phyloP scores from a whole-genome alignment of 2,329 filamentous ascomycete species.

The Eurotiales sp. region DNA sequence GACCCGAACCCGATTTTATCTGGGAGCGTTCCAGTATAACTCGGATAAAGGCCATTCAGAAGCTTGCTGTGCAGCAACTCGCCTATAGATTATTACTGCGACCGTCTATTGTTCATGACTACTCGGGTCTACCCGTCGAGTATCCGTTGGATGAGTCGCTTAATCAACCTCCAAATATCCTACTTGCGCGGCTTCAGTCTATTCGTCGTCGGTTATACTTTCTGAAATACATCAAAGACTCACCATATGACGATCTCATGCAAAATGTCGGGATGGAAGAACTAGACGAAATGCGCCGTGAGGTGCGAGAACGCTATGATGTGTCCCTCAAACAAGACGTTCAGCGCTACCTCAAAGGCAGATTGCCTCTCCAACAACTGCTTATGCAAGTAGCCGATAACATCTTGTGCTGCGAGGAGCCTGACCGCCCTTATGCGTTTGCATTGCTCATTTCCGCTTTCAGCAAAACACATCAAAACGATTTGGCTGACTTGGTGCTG shows the following conservation, averaged over 20 bases:
- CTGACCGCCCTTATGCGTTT: conserved; percentile 32
- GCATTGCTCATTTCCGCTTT: conserved; percentile 36
- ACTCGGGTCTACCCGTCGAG: conserved; percentile 30
- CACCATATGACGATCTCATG: conserved; percentile 31
- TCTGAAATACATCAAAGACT: conserved; percentile 24
- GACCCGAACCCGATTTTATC: conserved; percentile 10
- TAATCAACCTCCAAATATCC: conserved; percentile 26
- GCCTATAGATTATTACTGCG: conserved; percentile 37
- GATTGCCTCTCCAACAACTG: conserved; percentile 33
- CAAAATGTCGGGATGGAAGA: conserved; percentile 13
- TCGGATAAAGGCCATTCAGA: conserved; percentile 36
- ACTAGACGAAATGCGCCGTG: conserved; percentile 20
- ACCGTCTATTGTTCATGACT: conserved; percentile 36
- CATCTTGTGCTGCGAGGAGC: conserved; percentile 32
- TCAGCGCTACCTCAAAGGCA: conserved; percentile 23
- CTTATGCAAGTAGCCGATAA: conserved; percentile 34
- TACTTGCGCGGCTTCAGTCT: conserved; percentile 32
- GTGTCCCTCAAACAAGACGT: conserved; percentile 28
- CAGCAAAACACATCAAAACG: conserved; percentile 35
- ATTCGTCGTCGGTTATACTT: conserved; percentile 29
- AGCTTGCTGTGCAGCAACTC: conserved; percentile 37
- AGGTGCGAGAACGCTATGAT: conserved; percentile 24
- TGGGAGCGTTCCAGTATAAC: conserved; percentile 29
- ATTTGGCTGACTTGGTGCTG: conserved; percentile 36
- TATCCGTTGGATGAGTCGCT: conserved; percentile 29